phyloP scores from a whole-genome alignment of 75 land plant genomes.

The Cupressus sempervirens region DNA sequence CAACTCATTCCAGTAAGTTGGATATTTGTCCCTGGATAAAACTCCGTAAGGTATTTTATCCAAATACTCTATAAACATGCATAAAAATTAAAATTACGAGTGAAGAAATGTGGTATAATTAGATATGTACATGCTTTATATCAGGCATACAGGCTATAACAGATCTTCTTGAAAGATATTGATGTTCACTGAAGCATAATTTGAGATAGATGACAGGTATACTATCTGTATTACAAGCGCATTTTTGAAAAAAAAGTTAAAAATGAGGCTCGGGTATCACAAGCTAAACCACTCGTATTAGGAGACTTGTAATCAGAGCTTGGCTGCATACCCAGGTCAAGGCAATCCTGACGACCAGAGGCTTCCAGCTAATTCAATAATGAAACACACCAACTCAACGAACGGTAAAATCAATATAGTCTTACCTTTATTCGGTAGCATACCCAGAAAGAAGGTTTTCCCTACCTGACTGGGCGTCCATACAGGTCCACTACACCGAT shows the following conservation, averaged over 20 bases:
- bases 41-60: background rate
- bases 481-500: background rate
- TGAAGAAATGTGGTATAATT: background rate
- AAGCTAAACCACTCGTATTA: background rate
- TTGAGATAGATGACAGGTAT: background rate
- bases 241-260: background rate
- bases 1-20: slow-evolving; percentile 78
- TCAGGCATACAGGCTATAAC: background rate
- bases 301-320: background rate
- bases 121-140: background rate
- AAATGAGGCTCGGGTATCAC: background rate
- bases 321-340: background rate
- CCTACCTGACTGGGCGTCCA: background rate
- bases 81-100: background rate
- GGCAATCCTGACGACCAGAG: background rate
- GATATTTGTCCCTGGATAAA: slow-evolving; percentile 45
- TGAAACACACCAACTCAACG: background rate
- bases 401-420: background rate
- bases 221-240: background rate
- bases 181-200: background rate
- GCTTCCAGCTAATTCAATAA: background rate
- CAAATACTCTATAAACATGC: background rate
- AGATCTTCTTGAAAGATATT: background rate
- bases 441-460: background rate
- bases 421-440: background rate